Conservation (phyloP, 805 yeast species). For the Lachancea nothofagi region DNA sequence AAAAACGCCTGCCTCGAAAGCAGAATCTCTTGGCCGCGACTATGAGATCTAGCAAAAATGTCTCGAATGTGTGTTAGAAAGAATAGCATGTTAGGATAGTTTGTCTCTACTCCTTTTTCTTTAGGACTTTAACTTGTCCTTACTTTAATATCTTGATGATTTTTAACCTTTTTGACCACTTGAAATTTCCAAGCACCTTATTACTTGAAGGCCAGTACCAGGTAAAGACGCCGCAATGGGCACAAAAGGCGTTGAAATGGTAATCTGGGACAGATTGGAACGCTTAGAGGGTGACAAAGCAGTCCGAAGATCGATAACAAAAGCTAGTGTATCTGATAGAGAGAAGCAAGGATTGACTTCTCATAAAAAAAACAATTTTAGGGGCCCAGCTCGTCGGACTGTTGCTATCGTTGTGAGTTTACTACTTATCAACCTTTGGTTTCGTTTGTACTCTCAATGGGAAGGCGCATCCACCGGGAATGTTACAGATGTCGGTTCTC, state of each 20-base stretch:
- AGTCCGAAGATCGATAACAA: no score
- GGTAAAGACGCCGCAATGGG: constrained; percentile 12
- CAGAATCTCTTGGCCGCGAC: constrained; percentile 25
- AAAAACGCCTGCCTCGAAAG: constrained; percentile 33
- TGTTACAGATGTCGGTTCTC: no score
- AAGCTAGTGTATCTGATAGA: background rate
- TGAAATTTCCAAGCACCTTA: no score
- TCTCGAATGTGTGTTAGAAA: constrained; percentile 31
- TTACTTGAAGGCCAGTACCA: no score
- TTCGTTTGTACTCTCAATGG: background rate
- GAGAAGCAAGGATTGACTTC: constrained; percentile 2
- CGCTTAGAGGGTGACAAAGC: background rate
- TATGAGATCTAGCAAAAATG: constrained; percentile 31
- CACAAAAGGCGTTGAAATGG: constrained; percentile 13
- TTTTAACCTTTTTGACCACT: background rate
- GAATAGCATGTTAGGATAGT: constrained; percentile 18
- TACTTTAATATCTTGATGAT: background rate
- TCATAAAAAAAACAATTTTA: background rate
- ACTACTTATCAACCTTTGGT: background rate
- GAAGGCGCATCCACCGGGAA: no score
- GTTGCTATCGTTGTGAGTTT: background rate
- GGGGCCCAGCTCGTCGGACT: background rate
- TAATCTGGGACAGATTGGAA: constrained; percentile 6
- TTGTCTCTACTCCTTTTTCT: background rate
- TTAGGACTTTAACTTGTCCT: background rate